Evolutionary conservation across 1,139 yeast species (phyloP).

Genomic region (Magnusiomyces ingens): DNA sequence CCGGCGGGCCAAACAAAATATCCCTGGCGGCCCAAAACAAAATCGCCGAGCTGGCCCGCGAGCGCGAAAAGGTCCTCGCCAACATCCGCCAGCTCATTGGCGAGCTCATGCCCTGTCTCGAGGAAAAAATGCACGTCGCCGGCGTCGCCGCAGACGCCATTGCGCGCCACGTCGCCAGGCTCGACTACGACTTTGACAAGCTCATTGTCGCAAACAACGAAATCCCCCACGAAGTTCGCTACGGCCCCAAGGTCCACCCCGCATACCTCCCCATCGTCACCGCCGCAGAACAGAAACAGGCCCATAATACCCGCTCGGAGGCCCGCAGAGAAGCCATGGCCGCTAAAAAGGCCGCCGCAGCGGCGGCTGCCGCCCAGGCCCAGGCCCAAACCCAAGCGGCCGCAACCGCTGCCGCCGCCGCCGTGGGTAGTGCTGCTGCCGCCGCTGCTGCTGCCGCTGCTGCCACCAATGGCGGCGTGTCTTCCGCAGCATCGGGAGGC

Average conservation of each 20-base stretch:
- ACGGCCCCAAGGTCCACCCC: slow-evolving; percentile 80
- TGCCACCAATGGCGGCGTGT: slow-evolving; percentile 8
- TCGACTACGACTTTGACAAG: slow-evolving; percentile 71
- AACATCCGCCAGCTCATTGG: slow-evolving; percentile 36
- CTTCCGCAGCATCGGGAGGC: slow-evolving; percentile 15
- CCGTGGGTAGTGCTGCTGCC: not conserved
- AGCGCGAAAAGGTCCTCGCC: slow-evolving; percentile 35
- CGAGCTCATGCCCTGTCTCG: slow-evolving; percentile 86
- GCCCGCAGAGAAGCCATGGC: slow-evolving; percentile 88
- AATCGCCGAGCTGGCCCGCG: slow-evolving; percentile 19
- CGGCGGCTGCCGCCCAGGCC: slow-evolving; percentile 20
- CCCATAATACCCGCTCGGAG: slow-evolving; percentile 42
- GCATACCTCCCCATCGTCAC: slow-evolving; percentile 51
- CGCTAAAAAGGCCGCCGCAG: slow-evolving; percentile 58
- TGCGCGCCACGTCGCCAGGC: slow-evolving; percentile 58
- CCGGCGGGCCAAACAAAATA: slow-evolving; percentile 11
- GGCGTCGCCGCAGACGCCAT: slow-evolving; percentile 81
- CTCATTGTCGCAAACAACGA: slow-evolving; percentile 58
- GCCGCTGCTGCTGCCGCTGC: not conserved
- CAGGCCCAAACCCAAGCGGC: slow-evolving; percentile 6
- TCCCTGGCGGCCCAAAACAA: slow-evolving; percentile 3
- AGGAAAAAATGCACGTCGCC: slow-evolving; percentile 96
- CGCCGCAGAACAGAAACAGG: slow-evolving; percentile 21
- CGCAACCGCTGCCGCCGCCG: not conserved
- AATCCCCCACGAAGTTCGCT: slow-evolving; percentile 52